A percentile compares a stretch with the other conserved stretches of the same genome.
These are phyloP conservation scores for Fusarium buharicum DNA, from an alignment of 2,329 filamentous ascomycete genomes.

Conservation along the genomic window DNA sequence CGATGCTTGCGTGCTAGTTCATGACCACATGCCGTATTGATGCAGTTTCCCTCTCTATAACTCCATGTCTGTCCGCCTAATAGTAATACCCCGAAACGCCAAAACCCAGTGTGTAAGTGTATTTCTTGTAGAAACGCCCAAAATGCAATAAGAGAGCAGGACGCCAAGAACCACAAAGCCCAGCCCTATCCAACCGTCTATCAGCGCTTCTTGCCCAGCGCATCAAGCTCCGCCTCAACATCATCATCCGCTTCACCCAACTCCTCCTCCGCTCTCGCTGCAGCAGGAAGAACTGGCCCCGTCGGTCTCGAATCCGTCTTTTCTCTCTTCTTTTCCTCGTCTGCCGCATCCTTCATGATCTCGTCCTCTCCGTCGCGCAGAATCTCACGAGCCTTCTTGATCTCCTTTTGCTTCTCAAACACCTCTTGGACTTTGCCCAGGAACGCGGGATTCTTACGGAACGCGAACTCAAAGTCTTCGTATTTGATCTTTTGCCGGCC, in stretches of 20 bases:
- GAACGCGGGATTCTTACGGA: conserved; percentile 85
- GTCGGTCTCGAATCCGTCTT: conserved; percentile 43
- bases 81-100: conserved; percentile 22
- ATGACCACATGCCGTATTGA: conserved; percentile 8
- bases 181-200: not conserved
- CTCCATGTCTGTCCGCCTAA: conserved; percentile 12
- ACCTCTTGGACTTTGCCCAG: conserved; percentile 91
- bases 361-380: conserved; percentile 74
- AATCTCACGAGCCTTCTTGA: conserved; percentile 83
- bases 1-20: conserved; percentile 1
- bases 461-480: conserved; percentile 95
- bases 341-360: conserved; percentile 64
- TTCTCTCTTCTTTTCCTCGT: conserved; percentile 55
- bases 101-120: not conserved
- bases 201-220: conserved; percentile 54
- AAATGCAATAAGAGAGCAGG: not conserved
- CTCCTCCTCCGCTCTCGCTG: conserved; percentile 58
- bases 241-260: conserved; percentile 65
- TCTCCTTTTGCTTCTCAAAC: conserved; percentile 85
- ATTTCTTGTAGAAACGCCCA: conserved; percentile 15
- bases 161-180: not conserved
- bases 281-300: conserved; percentile 55
- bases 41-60: conserved; percentile 18
- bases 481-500: conserved; percentile 97
- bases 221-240: conserved; percentile 55